Base-by-base conservation (phyloP, 1,284 basidiomycete genomes). In the Lentinula novae-zelandiae region DNA sequence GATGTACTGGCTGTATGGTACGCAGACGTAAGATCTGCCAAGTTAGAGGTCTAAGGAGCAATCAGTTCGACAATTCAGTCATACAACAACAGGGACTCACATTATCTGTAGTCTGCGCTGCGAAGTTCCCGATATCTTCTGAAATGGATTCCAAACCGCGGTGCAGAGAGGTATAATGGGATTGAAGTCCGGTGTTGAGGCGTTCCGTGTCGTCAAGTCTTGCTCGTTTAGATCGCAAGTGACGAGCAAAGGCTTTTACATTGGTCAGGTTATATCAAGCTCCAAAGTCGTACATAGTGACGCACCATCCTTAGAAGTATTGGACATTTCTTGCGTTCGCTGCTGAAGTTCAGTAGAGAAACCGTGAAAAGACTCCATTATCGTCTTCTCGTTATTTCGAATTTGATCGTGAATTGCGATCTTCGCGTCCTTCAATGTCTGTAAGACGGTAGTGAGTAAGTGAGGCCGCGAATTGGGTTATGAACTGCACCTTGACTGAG, bases 221-320 rank as follows among this genome's bases (percentile, higher is more conserved):
- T 39, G 84, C 84, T 58, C 85, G 80, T 70, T 93, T 93, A 12
- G 83, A 81, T 60, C 82, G 79, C 48, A 76, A 74, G 66, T 88
- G 76, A 59, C 82, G 78, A 63, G 89, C 84, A 64, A 90, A 80
- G 31, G 83, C 87, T 87, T 63, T 33, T n/a, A 7, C 13, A 27
- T 27, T 27, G 27, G 27, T 27, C 12, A 8, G 20, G 12, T 15
- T 10, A 13, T 4, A 36, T 15, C n/a, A 0, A 9, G 46, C 2
- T 9, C 8, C 5, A 27, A 44, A 49, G 33, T 31, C 9, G 10
- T 46, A 1, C 3, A 44, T 46, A 34, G 6, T 8, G 10, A 34
- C 42, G 69, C 80, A 85, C 86, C 82, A 67, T 79, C 72, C 49
- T 72, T 72, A 65, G 75, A 84, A 6, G 79, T 76, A 1, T 74